Evolutionary conservation across 805 yeast genomes (phyloP), one percentile per base, ranked within the genome.

Genomic region (Ogataea naganishii): DNA sequence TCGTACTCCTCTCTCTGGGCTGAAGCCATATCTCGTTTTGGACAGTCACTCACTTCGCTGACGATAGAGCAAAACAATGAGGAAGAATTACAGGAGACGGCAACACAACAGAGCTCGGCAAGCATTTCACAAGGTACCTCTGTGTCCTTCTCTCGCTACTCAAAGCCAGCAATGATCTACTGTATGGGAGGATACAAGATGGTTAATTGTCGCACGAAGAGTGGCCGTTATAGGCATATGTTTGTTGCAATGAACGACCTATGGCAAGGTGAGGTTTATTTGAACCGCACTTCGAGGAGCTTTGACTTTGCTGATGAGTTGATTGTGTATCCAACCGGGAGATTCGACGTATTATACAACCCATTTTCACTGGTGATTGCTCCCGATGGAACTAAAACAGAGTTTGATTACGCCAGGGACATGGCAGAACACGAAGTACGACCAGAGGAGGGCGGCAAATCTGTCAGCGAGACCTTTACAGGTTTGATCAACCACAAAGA

Each of bases 181-280:
- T 56, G 69, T 4, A 62, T 66, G 59, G 76, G 76, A 14, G 76
- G 78, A 1, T 71, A 64, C 43, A 50, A 51, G 26, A 49, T 55
- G 24, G 42, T 49, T 1, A 37, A 38, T 5, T 64, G 2, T 46
- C 61, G 36, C 45, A 53, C 20, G 69, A 62, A 40, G 34, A 62
- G 26, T 63, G 69, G 69, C 56, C 49, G 30, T 46, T 63, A 7
- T 65, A 62, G 26, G 35, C 63, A 4, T 49, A 58, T 2, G 49
- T 66, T 22, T 36, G 47, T 24, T 44, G 59, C 43, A 38, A 53
- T 46, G 38, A 53, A 53, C 37, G 59, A 55, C 29, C 26, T 51
- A 15, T 53, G 60, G 60, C 45, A 41, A 35, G 41, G 49, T 31
- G 58, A 53, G 33, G 34, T 60, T 6, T 46, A 53, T 16, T 34